Conservation (phyloP, 2,329 filamentous ascomycete genomes). For the Colletotrichum musicola region DNA sequence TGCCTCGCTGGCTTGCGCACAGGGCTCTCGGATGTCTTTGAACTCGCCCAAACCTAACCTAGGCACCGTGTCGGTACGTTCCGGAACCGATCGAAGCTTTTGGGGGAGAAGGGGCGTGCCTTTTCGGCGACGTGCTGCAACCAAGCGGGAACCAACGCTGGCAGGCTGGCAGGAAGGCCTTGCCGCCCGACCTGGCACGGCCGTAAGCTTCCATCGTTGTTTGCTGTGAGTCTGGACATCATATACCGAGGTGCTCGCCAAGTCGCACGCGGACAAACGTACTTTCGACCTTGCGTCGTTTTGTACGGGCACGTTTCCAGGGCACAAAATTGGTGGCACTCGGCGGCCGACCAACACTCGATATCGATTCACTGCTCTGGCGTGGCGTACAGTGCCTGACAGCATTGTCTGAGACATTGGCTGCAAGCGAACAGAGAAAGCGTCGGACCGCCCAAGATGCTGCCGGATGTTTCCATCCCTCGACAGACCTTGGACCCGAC, state of each 20-base stretch:
- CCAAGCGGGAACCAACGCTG: constrained; percentile 12
- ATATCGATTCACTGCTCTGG: no score
- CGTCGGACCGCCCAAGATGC: not conserved
- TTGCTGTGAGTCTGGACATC: not conserved
- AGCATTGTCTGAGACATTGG: constrained; percentile 20
- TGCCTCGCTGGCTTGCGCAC: no score
- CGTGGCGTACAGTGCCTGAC: not conserved
- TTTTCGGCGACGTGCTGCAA: constrained; percentile 1
- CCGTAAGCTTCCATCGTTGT: not conserved
- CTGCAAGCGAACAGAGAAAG: constrained; percentile 20
- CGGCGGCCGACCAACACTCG: no score
- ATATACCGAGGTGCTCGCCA: not conserved
- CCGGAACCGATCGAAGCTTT: no score
- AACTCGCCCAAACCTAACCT: no score
- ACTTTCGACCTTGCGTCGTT: no score
- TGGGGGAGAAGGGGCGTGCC: not conserved
- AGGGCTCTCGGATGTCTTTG: no score
- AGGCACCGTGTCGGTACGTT: not conserved
- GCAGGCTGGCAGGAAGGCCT: not conserved
- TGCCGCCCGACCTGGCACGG: constrained; percentile 10
- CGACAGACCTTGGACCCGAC: not conserved
- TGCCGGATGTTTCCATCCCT: constrained; percentile 13
- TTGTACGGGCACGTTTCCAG: no score
- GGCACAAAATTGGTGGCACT: no score
- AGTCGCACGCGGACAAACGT: no score